Percentiles rank a stretch among this genome's conserved stretches.
These are phyloP conservation scores for Pichia cephalocereana DNA, from an alignment of 805 yeast species.

Conservation along the genomic window DNA sequence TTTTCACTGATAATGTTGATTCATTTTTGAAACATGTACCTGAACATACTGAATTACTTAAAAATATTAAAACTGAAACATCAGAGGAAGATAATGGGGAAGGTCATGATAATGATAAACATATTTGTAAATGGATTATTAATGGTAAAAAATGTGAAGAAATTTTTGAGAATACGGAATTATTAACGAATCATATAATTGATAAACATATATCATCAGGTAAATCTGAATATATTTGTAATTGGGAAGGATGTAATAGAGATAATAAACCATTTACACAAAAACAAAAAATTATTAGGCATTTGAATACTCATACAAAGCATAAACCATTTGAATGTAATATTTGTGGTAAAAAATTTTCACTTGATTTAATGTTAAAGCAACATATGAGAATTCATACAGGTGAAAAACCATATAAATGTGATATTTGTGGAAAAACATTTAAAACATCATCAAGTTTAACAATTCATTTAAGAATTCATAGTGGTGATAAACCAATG, in stretches of 20 bases:
- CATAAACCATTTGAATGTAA: slow-evolving; percentile 71
- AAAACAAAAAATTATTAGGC: slow-evolving; percentile 78
- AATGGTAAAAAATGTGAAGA: slow-evolving; percentile 35
- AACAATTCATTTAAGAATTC: slow-evolving; percentile 76
- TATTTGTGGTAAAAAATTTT: slow-evolving; percentile 61
- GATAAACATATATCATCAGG: slow-evolving; percentile 67
- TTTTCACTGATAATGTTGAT: slow-evolving; percentile 41
- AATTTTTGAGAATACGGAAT: slow-evolving; percentile 44
- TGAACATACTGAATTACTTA: slow-evolving; percentile 12
- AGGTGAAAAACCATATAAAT: slow-evolving; percentile 80
- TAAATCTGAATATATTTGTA: slow-evolving; percentile 56
- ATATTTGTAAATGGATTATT: slow-evolving; percentile 33
- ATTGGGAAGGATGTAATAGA: slow-evolving; percentile 74
- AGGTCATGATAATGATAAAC: not conserved
- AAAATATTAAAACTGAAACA: not conserved
- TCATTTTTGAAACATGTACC: slow-evolving; percentile 53
- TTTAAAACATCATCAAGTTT: slow-evolving; percentile 80
- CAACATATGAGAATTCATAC: slow-evolving; percentile 83
- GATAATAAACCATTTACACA: slow-evolving; percentile 57
- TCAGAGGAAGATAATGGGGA: not conserved
- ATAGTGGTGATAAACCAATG: slow-evolving; percentile 86
- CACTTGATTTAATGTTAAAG: slow-evolving; percentile 64
- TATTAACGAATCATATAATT: slow-evolving; percentile 63
- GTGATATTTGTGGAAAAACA: slow-evolving; percentile 62
- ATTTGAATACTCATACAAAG: slow-evolving; percentile 80